Evolutionary conservation across 164 flowering plant species (phyloP), one percentile per base, ranked within the genome.

Genomic region (Nymphaea thermarum): DNA sequence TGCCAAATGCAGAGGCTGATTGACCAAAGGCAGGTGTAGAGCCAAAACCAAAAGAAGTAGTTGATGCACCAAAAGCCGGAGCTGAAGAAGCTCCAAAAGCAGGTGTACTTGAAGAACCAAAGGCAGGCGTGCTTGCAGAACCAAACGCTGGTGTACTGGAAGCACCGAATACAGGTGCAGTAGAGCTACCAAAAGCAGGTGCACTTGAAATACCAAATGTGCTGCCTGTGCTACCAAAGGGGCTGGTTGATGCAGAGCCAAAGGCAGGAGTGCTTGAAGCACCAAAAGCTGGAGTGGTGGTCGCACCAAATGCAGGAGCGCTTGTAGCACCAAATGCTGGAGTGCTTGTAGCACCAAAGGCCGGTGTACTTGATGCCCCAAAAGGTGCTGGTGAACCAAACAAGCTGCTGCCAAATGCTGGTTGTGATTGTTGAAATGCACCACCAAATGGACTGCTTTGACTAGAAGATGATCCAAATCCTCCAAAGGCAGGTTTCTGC

Each of bases 381-480:
- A 91, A 88, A 36, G 93, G 84, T 4, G 89, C 43, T 3, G 90
- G 72, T 14, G 89, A 78, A 68, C 93, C 93, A 79, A 90, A 90
- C 43, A 80, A 41, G 71, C 74, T 82, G 79, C 83, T 85, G 15
- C 57, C 57, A 82, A 88, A 89, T 60, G 96, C 84, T 7, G 96
- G 86, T 71, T 91, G 97, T 17, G 95, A 81, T 79, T 82, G 96
- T 69, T 84, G 96, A 78, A 75, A 80, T 66, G 98, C 71, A 77
- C 89, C 78, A 65, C 98, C 98, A 83, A 95, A 95, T 17, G 99
- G 97, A 80, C 83, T 86, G 45, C 91, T 63, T 74, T 82, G 97
- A 73, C 84, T 76, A 44, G 90, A 76, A 59, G 81, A 79, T 60
- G 97, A 81, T 55, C 96, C 96, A 84, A 91, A 91, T 7, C 85